phyloP scores from a whole-genome alignment of 2,329 filamentous ascomycete genomes.

The Trichoderma afroharzianum region DNA sequence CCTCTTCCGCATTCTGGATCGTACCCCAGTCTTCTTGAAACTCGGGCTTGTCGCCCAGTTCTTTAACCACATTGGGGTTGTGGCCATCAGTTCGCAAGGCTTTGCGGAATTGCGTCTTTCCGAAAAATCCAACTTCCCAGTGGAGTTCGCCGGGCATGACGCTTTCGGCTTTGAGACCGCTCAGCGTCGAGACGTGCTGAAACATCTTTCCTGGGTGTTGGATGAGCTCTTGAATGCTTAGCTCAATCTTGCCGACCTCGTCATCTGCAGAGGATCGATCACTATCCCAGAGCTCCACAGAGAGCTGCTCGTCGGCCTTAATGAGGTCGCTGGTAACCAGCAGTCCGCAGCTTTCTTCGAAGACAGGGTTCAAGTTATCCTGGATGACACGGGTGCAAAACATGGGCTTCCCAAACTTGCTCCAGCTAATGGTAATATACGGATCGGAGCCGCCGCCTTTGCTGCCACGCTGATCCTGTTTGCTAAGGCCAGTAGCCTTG shows the following conservation, averaged over 20 bases:
- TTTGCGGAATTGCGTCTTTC: conserved; percentile 81
- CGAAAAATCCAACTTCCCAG: conserved; percentile 96
- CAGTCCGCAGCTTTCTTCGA: conserved; percentile 82
- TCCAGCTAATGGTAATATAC: conserved; percentile 92
- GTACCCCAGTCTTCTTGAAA: conserved; percentile 83
- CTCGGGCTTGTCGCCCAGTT: conserved; percentile 68
- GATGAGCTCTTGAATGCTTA: conserved; percentile 93
- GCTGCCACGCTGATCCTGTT: conserved; percentile 81
- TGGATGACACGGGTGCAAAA: conserved; percentile 96
- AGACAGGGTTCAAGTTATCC: conserved; percentile 88
- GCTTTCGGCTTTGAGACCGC: conserved; percentile 77
- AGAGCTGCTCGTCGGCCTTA: conserved; percentile 89
- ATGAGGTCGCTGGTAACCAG: conserved; percentile 86
- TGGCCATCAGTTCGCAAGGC: conserved; percentile 84
- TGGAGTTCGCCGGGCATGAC: conserved; percentile 90
- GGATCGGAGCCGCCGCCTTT: conserved; percentile 87
- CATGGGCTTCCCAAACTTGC: conserved; percentile 95
- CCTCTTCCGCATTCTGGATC: conserved; percentile 66
- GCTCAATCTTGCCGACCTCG: conserved; percentile 88
- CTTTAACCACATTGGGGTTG: conserved; percentile 70
- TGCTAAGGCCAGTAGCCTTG: conserved; percentile 81
- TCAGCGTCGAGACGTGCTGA: conserved; percentile 77
- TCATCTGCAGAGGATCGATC: conserved; percentile 91
- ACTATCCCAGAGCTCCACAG: conserved; percentile 94
- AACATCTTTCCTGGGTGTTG: conserved; percentile 91